Conservation (phyloP, 2,329 filamentous ascomycete species). For the Apiospora kogelbergensis region DNA sequence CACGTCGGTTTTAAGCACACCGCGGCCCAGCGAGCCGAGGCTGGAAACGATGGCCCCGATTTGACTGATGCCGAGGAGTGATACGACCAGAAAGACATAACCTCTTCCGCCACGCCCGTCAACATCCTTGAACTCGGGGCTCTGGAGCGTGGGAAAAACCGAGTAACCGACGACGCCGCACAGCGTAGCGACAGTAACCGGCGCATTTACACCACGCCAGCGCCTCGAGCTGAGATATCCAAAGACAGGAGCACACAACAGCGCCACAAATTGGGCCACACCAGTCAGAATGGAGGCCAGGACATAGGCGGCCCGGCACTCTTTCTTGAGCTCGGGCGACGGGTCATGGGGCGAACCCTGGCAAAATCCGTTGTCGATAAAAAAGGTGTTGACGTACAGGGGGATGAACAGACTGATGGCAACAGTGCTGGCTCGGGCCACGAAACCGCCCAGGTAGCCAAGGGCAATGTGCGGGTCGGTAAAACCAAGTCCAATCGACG, state of each 20-base stretch:
- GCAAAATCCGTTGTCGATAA: conserved; percentile 79
- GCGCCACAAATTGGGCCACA: conserved; percentile 80
- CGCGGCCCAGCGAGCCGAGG: conserved; percentile 80
- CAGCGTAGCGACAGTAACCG: conserved; percentile 69
- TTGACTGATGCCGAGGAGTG: conserved; percentile 85
- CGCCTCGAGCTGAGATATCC: conserved; percentile 74
- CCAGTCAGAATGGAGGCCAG: conserved; percentile 86
- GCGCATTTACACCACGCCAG: conserved; percentile 66
- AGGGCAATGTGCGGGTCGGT: conserved; percentile 76
- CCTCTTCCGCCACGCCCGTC: conserved; percentile 67
- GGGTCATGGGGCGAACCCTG: conserved; percentile 63
- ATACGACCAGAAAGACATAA: conserved; percentile 72
- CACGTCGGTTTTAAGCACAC: conserved; percentile 62
- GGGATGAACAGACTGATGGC: conserved; percentile 95
- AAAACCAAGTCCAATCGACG: conserved; percentile 69
- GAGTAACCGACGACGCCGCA: conserved; percentile 78
- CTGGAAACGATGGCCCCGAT: conserved; percentile 97
- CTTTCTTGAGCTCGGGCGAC: conserved; percentile 74
- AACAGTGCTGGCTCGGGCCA: conserved; percentile 90
- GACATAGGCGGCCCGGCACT: conserved; percentile 84
- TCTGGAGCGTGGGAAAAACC: conserved; percentile 72
- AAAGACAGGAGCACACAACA: conserved; percentile 83
- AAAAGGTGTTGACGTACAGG: conserved; percentile 88
- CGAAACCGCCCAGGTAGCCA: conserved; percentile 91
- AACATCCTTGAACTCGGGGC: conserved; percentile 68